A percentile compares a stretch with the other conserved stretches of the same genome.
Evolutionary conservation across 2,329 filamentous ascomycete genomes (phyloP).

Genomic region (Escovopsis sp.): DNA sequence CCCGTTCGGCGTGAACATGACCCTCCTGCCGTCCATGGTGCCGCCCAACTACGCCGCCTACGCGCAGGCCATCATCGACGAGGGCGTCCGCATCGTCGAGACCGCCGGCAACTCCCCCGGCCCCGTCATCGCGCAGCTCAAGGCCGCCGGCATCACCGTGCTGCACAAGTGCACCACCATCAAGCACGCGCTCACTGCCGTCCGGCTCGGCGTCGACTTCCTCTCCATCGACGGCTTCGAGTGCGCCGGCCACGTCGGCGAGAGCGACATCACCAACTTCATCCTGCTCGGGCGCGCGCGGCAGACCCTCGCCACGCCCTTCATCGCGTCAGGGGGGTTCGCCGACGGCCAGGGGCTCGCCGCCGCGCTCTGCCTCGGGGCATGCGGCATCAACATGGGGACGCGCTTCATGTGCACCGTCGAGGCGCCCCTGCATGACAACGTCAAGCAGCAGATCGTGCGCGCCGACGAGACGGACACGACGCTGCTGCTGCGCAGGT

Average conservation of each 20-base stretch:
- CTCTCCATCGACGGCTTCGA: conserved; percentile 95
- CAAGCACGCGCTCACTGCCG: conserved; percentile 75
- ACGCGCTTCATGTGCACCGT: conserved; percentile 95
- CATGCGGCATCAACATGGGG: conserved; percentile 95
- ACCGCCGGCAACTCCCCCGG: conserved; percentile 82
- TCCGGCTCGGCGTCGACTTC: conserved; percentile 94
- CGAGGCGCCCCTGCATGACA: conserved; percentile 81
- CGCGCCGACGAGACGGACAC: conserved; percentile 82
- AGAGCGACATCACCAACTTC: conserved; percentile 80
- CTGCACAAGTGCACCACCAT: conserved; percentile 98
- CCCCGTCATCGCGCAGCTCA: conserved; percentile 79
- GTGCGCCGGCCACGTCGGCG: conserved; percentile 81
- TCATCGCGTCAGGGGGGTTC: conserved; percentile 92
- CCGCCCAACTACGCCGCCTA: conserved; percentile 89
- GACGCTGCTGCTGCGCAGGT: conserved; percentile 70
- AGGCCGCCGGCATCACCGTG: conserved; percentile 62
- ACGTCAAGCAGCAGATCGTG: conserved; percentile 90
- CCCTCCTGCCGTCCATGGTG: conserved; percentile 75
- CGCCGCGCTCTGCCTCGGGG: conserved; percentile 77
- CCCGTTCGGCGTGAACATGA: conserved; percentile 90
- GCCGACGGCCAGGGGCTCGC: conserved; percentile 89
- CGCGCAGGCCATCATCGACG: conserved; percentile 83
- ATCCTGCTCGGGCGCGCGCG: conserved; percentile 75
- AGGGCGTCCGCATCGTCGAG: conserved; percentile 83
- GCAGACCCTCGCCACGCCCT: conserved; percentile 72